Percentiles rank a stretch among this genome's conserved stretches.
Evolutionary conservation across 176 grass and related monocot genomes (phyloP).

Genomic region (Poa pratensis): DNA sequence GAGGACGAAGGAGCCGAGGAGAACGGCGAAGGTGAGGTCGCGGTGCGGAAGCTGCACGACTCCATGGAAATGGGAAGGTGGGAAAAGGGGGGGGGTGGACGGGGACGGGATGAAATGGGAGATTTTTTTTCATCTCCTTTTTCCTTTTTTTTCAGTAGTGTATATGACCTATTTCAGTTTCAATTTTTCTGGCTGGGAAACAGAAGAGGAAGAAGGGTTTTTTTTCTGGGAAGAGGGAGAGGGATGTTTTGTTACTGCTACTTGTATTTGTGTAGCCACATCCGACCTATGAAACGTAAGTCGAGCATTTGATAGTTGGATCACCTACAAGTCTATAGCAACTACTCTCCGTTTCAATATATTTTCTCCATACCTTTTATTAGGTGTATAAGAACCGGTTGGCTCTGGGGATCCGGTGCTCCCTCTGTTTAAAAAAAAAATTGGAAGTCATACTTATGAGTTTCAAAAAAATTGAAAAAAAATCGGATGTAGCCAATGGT

Average conservation of each 20-base stretch:
- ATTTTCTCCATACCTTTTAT: background rate
- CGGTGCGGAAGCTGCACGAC: constrained; percentile 63
- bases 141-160: background rate
- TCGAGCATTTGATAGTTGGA: background rate
- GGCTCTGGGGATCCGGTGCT: too few species aligned
- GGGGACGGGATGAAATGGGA: constrained; percentile 25
- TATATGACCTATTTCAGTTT: background rate
- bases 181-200: constrained; percentile 42
- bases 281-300: background rate
- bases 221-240: background rate
- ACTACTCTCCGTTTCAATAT: background rate
- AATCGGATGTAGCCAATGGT: too few species aligned
- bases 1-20: constrained; percentile 47
- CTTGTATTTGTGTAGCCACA: background rate
- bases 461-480: too few species aligned
- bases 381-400: too few species aligned
- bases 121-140: constrained; percentile 20
- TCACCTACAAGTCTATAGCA: background rate
- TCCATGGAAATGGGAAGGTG: constrained; percentile 55
- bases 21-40: constrained; percentile 59
- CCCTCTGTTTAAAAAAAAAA: too few species aligned
- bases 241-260: background rate
- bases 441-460: too few species aligned
- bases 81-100: constrained; percentile 28
- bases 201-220: background rate